phyloP scores from a whole-genome alignment of 2,329 filamentous ascomycete genomes.

The Dothiorella sarmentorum region DNA sequence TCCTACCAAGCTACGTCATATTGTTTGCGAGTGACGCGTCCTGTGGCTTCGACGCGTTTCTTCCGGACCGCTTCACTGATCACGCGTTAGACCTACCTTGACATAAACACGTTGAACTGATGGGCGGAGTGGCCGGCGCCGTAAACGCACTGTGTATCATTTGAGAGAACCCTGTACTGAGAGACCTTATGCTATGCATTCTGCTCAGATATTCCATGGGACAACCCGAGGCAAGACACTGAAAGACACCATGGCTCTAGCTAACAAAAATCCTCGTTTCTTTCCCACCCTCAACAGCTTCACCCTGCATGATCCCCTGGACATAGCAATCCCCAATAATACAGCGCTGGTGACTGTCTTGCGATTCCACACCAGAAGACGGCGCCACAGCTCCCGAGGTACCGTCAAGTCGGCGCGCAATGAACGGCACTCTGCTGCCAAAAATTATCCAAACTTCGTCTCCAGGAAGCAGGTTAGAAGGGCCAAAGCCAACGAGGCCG shows the following conservation, averaged over 20 bases:
- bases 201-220: too few species aligned
- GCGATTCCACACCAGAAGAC: background rate
- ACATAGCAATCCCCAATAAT: background rate
- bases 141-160: too few species aligned
- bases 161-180: too few species aligned
- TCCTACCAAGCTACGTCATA: too few species aligned
- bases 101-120: too few species aligned
- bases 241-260: background rate
- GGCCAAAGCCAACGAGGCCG: background rate
- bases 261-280: background rate
- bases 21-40: too few species aligned
- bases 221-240: too few species aligned
- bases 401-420: background rate
- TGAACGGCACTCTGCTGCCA: background rate
- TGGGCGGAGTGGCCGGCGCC: too few species aligned
- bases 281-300: background rate
- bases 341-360: background rate
- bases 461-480: background rate
- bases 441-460: background rate
- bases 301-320: background rate
- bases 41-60: too few species aligned
- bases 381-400: background rate
- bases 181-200: too few species aligned
- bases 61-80: too few species aligned
- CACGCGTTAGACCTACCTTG: too few species aligned